A percentile compares a stretch with the other conserved stretches of the same genome.
Evolutionary conservation across 2,329 filamentous ascomycete species (phyloP).

Genomic region (Tolypocladium inflatum): DNA sequence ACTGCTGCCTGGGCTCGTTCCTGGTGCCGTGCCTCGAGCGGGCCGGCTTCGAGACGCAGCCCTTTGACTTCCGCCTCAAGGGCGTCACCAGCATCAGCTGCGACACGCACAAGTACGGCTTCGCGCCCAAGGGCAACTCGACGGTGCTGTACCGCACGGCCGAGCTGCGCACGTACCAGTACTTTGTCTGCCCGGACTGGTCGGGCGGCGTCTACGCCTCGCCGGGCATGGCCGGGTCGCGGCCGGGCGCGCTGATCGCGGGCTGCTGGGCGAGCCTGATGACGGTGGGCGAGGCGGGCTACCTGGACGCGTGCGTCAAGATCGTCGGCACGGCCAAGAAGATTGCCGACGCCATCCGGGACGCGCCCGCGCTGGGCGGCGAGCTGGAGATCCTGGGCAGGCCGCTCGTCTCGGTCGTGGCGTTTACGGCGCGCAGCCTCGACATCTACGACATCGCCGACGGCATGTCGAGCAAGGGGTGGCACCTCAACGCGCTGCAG

Average conservation of each 20-base stretch:
- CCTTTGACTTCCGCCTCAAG: conserved; percentile 88
- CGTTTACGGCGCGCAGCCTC: conserved; percentile 75
- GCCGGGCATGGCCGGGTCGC: conserved; percentile 81
- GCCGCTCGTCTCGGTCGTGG: conserved; percentile 82
- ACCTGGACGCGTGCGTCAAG: conserved; percentile 74
- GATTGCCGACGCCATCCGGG: conserved; percentile 64
- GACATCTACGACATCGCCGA: conserved; percentile 94
- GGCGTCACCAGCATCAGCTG: conserved; percentile 94
- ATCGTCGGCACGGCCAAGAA: conserved; percentile 84
- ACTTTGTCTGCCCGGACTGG: conserved; percentile 95
- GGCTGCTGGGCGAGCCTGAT: conserved; percentile 93
- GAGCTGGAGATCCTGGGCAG: conserved; percentile 76
- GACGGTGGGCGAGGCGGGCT: conserved; percentile 77
- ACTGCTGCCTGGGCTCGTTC: conserved; percentile 96
- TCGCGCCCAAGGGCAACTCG: conserved; percentile 95
- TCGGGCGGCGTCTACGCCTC: conserved; percentile 92
- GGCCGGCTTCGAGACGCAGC: conserved; percentile 82
- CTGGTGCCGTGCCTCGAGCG: conserved; percentile 84
- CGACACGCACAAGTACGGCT: conserved; percentile 98
- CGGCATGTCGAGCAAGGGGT: conserved; percentile 72
- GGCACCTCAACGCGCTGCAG: conserved; percentile 94
- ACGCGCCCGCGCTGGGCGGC: conserved; percentile 55
- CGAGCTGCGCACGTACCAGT: conserved; percentile 76
- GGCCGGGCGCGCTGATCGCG: conserved; percentile 88
- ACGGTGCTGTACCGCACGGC: conserved; percentile 82